A percentile compares a stretch with the other conserved stretches of the same genome.
These are phyloP conservation scores for Fistulifera pelliculosa DNA, from an alignment of 108 stramenopile species.

Conservation along the genomic window DNA sequence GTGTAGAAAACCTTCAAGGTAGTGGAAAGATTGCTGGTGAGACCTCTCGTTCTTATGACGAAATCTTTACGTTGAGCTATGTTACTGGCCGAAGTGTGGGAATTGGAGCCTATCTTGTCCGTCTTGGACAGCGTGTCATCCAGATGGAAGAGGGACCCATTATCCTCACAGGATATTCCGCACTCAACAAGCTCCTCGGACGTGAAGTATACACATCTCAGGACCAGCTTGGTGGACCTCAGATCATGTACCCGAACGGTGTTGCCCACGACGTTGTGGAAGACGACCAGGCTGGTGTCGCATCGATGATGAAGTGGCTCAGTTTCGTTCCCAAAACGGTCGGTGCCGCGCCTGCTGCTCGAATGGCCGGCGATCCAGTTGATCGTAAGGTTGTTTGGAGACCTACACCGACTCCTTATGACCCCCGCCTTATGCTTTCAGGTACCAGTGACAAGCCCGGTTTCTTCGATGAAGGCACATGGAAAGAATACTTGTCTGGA, in stretches of 20 bases:
- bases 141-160: constrained; percentile 90
- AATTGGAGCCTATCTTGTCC: constrained; percentile 91
- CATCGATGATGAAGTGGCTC: constrained; percentile 86
- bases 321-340: constrained; percentile 91
- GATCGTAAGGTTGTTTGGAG: constrained; percentile 80
- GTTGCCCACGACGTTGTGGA: constrained; percentile 88
- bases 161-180: constrained; percentile 91
- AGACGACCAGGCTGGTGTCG: constrained; percentile 90
- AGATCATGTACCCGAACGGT: constrained; percentile 97
- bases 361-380: constrained; percentile 78
- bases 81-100: constrained; percentile 94
- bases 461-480: constrained; percentile 94
- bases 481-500: constrained; percentile 90
- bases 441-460: constrained; percentile 72
- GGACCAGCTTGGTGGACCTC: constrained; percentile 97
- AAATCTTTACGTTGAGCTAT: constrained; percentile 95
- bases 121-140: constrained; percentile 89
- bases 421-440: constrained; percentile 87
- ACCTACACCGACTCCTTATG: constrained; percentile 93
- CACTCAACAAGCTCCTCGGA: constrained; percentile 96
- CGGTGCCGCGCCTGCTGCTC: constrained; percentile 56
- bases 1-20: constrained; percentile 96
- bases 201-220: constrained; percentile 95
- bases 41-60: constrained; percentile 92
- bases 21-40: constrained; percentile 98